These are phyloP conservation scores for Lagenidium giganteum DNA, from an alignment of 352 stramenopile genomes.

Conservation along the genomic window DNA sequence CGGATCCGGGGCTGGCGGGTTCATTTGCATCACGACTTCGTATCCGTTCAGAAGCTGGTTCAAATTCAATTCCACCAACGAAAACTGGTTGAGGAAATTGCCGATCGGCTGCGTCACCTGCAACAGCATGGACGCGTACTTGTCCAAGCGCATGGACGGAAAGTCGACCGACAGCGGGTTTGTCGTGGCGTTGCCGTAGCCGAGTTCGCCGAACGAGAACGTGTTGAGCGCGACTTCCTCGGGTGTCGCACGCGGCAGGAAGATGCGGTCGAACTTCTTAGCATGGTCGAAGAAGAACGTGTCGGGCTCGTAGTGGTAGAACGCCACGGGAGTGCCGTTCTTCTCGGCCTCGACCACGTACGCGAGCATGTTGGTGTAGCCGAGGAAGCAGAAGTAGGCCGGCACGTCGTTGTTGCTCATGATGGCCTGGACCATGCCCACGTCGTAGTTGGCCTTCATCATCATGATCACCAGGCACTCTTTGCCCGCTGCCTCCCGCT, in stretches of 20 bases:
- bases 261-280: slow-evolving; percentile 26
- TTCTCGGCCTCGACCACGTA: slow-evolving; percentile 8
- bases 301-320: slow-evolving; percentile 22
- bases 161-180: slow-evolving; percentile 43
- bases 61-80: slow-evolving; percentile 25
- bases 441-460: slow-evolving; percentile 9
- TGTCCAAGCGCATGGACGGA: slow-evolving; percentile 24
- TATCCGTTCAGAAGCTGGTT: slow-evolving; percentile 24
- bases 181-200: slow-evolving; percentile 29
- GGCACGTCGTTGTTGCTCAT: slow-evolving; percentile 22
- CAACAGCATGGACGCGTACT: slow-evolving; percentile 17
- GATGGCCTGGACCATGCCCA: slow-evolving; percentile 18
- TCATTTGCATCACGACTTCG: slow-evolving; percentile 17
- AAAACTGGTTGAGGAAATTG: slow-evolving; percentile 20
- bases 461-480: slow-evolving; percentile 3
- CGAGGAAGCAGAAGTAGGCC: slow-evolving; percentile 31
- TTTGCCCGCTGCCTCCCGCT: slow-evolving; percentile 6
- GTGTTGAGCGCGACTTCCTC: slow-evolving; percentile 17
- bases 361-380: slow-evolving; percentile 2
- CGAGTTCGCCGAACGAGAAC: slow-evolving; percentile 35
- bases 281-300: slow-evolving; percentile 11
- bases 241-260: slow-evolving; percentile 26
- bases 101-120: slow-evolving; percentile 4
- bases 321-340: slow-evolving; percentile 2
- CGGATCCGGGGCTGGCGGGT: slow-evolving; percentile 23